Evolutionary conservation across 208 protist species (phyloP).

Genomic region (Trypanosoma theileri): DNA sequence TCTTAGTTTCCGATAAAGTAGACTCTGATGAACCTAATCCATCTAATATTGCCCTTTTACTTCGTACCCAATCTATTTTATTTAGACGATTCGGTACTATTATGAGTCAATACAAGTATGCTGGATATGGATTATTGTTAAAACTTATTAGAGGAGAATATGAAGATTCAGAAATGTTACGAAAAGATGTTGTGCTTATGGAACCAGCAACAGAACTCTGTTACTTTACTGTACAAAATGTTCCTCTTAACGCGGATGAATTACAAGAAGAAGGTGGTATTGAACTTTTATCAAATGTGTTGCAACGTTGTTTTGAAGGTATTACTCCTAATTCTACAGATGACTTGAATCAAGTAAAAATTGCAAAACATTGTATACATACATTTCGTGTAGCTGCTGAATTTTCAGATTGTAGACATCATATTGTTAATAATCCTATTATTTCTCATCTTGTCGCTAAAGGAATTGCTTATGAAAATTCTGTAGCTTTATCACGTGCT

Average conservation of each 20-base stretch:
- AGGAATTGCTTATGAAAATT: constrained; percentile 63
- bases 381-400: constrained; percentile 73
- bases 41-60: constrained; percentile 64
- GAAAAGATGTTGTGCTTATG: constrained; percentile 72
- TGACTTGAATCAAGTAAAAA: constrained; percentile 44
- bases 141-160: constrained; percentile 75
- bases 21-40: constrained; percentile 49
- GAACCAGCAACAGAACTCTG: constrained; percentile 86
- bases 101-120: constrained; percentile 93
- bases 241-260: constrained; percentile 93
- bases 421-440: constrained; percentile 47
- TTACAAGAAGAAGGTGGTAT: constrained; percentile 92
- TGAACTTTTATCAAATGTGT: constrained; percentile 61
- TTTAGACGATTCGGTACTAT: constrained; percentile 79
- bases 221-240: constrained; percentile 88
- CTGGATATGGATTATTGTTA: constrained; percentile 91
- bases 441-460: constrained; percentile 61
- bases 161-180: constrained; percentile 58
- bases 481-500: constrained; percentile 53
- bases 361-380: constrained; percentile 70
- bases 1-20: constrained; percentile 49
- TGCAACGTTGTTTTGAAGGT: constrained; percentile 72
- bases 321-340: constrained; percentile 57
- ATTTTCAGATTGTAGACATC: constrained; percentile 69
- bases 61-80: constrained; percentile 93